Conservation (phyloP, 768 basidiomycete species). For the Leccinum imitatum region DNA sequence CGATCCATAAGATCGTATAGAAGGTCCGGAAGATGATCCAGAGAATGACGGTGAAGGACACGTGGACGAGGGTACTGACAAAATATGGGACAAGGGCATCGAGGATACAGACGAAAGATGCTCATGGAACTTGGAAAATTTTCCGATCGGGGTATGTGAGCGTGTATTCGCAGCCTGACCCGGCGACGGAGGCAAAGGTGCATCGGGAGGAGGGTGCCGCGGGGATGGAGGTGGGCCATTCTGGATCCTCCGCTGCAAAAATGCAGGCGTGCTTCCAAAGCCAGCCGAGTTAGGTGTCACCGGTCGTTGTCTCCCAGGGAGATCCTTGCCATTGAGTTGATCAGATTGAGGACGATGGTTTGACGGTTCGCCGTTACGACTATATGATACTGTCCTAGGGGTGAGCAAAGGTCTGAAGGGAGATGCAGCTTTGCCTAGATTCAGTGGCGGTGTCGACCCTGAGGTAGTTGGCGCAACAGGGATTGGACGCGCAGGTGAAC, state of each 20-base stretch:
- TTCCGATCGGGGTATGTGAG: slow-evolving; percentile 12
- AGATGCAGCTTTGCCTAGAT: slow-evolving; percentile 16
- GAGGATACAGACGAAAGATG: slow-evolving; percentile 33
- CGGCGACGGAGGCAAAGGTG: slow-evolving; percentile 31
- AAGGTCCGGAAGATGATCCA: slow-evolving; percentile 30
- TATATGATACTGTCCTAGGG: slow-evolving; percentile 8
- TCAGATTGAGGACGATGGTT: slow-evolving; percentile 3
- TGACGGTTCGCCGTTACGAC: slow-evolving; percentile 2
- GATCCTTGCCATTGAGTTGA: slow-evolving; percentile 10
- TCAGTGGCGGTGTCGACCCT: slow-evolving; percentile 17
- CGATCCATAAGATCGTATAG: slow-evolving; percentile 26
- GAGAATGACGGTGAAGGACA: slow-evolving; percentile 26
- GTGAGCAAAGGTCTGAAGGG: slow-evolving; percentile 26
- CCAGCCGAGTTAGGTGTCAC: slow-evolving; percentile 7
- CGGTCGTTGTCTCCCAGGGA: slow-evolving; percentile 16
- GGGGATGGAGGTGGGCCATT: slow-evolving; percentile 26
- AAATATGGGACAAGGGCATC: slow-evolving; percentile 14
- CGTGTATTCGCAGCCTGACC: not conserved
- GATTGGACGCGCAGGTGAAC: slow-evolving; percentile 14
- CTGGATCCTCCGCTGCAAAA: slow-evolving; percentile 32
- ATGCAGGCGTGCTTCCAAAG: slow-evolving; percentile 22
- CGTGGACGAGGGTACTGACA: slow-evolving; percentile 10
- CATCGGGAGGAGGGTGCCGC: slow-evolving; percentile 29
- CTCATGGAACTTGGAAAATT: slow-evolving; percentile 33
- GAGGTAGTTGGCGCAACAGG: slow-evolving; percentile 14